A percentile compares a stretch with the other conserved stretches of the same genome.
These are phyloP conservation scores for Claviceps capensis DNA, from an alignment of 2,329 filamentous ascomycete species.

Conservation along the genomic window DNA sequence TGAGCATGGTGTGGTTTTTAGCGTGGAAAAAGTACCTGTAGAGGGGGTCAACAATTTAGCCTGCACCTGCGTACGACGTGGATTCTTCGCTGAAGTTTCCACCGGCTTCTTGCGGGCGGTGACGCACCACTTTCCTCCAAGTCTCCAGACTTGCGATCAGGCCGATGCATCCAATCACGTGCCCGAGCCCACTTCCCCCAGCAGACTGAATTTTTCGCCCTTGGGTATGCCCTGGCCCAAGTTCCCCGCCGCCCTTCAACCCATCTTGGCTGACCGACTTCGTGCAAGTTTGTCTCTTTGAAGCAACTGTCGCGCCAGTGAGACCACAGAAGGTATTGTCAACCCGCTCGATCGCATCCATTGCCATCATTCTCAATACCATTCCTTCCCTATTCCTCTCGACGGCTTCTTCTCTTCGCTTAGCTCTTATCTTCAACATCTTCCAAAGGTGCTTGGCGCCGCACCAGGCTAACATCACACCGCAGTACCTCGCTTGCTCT, in stretches of 20 bases:
- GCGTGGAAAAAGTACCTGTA: no score
- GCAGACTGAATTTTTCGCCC: slow-evolving; percentile 31
- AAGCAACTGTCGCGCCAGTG: slow-evolving; percentile 17
- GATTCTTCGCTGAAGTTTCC: no score
- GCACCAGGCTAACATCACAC: slow-evolving; percentile 19
- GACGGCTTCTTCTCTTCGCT: neutral
- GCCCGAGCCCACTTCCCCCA: slow-evolving; percentile 16
- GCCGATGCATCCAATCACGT: slow-evolving; percentile 19
- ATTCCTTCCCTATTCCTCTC: neutral
- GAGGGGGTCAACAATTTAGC: no score
- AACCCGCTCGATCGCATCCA: slow-evolving; percentile 9
- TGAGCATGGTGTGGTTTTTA: no score
- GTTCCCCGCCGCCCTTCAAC: slow-evolving; percentile 28
- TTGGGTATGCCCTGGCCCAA: slow-evolving; percentile 20
- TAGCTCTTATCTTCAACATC: neutral
- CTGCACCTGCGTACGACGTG: no score
- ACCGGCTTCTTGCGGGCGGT: no score
- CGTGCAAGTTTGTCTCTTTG: slow-evolving; percentile 22
- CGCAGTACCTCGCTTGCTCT: slow-evolving; percentile 34
- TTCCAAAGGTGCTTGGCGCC: neutral
- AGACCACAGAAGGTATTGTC: slow-evolving; percentile 12
- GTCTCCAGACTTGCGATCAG: neutral
- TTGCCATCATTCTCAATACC: slow-evolving; percentile 9
- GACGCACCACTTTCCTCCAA: no score
- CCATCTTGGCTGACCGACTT: slow-evolving; percentile 23